Evolutionary conservation across 768 basidiomycete species (phyloP), one percentile per base, ranked within the genome.

Genomic region (Cystofilobasidium ferigula): DNA sequence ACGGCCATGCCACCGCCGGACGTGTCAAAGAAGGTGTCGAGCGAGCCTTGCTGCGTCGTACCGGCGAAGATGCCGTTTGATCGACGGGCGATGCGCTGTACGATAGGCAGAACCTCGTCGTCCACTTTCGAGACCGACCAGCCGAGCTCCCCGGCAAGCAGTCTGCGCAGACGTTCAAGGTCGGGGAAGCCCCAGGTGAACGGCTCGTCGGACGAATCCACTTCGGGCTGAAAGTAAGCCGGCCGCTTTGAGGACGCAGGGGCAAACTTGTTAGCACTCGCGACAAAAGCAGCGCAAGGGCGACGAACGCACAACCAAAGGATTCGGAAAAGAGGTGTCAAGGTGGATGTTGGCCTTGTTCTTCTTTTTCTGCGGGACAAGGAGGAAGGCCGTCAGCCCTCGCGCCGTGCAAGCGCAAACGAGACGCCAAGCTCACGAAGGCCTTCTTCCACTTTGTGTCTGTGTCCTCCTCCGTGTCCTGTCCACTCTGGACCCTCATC

Each of bases 91-190:
- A 94, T 86, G 71, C 83, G 87, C 70, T 88, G 89, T 51, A 97
- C 88, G 71, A 95, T 89, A 20, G 93, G 93, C 53, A 90, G 78
- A n/a, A 97, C 78, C 34, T 91, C 80, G 58, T 94, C 90, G 72
- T 95, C 89, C 0, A 90, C 89, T 77, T 94, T 95, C 26, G 75
- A 74, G 70, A 85, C 82, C 18, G 79, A 77, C 93, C 93, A 97
- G 16, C 85, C 82, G 13, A 97, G 80, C 71, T 95, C 92, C 61
- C 84, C 80, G 24, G 80, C 79, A 62, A 92, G 77, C 72, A 87
- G 88, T 56, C 87, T 88, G 70, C 35, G 70, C 5, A 54, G 54
- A 13, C 34, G 59, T 35, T 62, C 36, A 2, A 68, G 40, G 61
- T 62, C 58, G 7, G 66, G 66, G 8, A 62, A 51, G 16, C 66